Evolutionary conservation across 164 flowering plant species (phyloP).

Genomic region (Vitis rupestris): DNA sequence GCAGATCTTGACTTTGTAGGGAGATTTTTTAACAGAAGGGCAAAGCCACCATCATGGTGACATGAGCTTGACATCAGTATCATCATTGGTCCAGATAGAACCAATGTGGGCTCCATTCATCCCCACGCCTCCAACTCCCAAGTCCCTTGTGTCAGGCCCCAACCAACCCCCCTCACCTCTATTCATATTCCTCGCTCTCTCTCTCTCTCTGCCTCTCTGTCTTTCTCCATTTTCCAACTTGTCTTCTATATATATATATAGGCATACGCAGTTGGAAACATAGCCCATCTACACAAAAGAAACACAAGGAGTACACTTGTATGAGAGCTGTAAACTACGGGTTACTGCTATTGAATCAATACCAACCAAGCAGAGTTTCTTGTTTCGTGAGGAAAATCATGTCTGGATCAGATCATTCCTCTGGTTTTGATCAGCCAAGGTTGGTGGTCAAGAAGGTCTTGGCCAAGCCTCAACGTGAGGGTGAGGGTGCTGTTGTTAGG

Average conservation of each 20-base stretch:
- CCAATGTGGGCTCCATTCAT: not conserved
- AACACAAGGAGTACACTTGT: too few species aligned
- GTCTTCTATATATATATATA: too few species aligned
- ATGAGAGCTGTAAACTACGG: too few species aligned
- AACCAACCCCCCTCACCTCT: not conserved
- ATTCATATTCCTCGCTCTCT: not conserved
- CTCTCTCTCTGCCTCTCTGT: not conserved
- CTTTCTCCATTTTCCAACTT: not conserved
- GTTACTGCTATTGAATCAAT: not conserved
- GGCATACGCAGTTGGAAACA: not conserved
- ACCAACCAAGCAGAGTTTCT: not conserved
- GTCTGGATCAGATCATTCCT: constrained; percentile 35
- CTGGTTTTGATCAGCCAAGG: constrained; percentile 34
- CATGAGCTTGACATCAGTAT: constrained; percentile 22
- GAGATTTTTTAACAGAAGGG: too few species aligned
- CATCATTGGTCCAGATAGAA: constrained; percentile 16
- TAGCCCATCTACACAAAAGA: not conserved
- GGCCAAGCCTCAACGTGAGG: constrained; percentile 61
- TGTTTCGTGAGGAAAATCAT: constrained; percentile 23
- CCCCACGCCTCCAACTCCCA: not conserved
- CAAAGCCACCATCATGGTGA: constrained; percentile 20
- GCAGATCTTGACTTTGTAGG: too few species aligned
- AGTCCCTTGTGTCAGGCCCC: constrained; percentile 3
- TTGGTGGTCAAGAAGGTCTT: constrained; percentile 48
- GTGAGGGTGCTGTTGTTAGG: constrained; percentile 70